Base-by-base conservation (phyloP, 768 basidiomycete species). In the Suillus plorans region DNA sequence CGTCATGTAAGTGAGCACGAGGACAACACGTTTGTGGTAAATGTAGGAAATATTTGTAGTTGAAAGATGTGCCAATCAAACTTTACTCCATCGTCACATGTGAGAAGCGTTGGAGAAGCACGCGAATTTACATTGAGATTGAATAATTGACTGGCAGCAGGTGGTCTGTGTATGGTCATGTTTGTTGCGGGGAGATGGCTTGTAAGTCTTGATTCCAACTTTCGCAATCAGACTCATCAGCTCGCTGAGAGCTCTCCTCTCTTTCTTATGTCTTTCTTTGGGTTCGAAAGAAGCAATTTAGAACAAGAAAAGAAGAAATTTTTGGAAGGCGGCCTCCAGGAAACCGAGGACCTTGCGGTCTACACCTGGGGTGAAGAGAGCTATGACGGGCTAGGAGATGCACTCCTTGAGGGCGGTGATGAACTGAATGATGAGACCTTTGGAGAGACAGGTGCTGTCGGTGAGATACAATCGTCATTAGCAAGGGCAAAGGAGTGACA, bases 361-460 rank as follows among this genome's bases (percentile, higher is more conserved):
- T 96, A 94, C 77, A 94, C 90, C 53, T 97, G 94, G 94, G 94
- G 92, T 13, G 91, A 92, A 69, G 92, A 92, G 47, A 88, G 87
- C 69, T 95, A 95, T 73, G 93, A 97, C 76, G 94, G 92, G 47
- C 86, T 97, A 34, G 95, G 91, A 61, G 90, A 94, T 77, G 87
- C 87, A 59, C 84, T 98, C 62, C 87, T 90, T 70, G 97, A 99
- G 77, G 90, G 89, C 49, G 89, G 88, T 63, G 95, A 98, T 81
- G 95, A 96, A 69, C 75, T 96, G 70, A 99, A 99, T 78, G 94
- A 97, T 77, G 95, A 97, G 81, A 99, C 97, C 3, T 99, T 99
- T 79, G 97, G 96, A 37, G 84, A 79, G 47, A 68, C 80, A 59
- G 88, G 83, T 41, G 78, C 73, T 68, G 85, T 97, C 64, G 94